Conservation (phyloP, 2,329 filamentous ascomycete genomes). For the Leptographium galeiforme region DNA sequence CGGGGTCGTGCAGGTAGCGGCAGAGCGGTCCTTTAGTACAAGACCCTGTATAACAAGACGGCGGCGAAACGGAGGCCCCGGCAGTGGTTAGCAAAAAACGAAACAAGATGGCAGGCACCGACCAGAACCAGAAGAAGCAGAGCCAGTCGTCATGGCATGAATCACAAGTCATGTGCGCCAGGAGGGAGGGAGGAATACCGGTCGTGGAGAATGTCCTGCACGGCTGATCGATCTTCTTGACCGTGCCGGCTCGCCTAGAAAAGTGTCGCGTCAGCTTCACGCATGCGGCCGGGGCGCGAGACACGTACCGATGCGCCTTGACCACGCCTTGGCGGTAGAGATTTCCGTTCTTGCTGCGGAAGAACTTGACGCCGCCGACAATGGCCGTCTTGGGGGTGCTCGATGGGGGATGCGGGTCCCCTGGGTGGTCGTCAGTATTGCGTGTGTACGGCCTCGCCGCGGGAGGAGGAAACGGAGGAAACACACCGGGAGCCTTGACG, state of each 20-base stretch:
- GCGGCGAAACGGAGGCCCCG: background rate
- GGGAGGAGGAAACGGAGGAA: constrained; percentile 10
- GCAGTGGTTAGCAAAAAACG: constrained; percentile 21
- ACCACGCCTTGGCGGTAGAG: constrained; percentile 66
- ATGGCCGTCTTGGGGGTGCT: constrained; percentile 61
- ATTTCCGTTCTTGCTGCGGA: constrained; percentile 79
- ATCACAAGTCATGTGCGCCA: background rate
- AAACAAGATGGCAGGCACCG: background rate
- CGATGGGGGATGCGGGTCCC: constrained; percentile 45
- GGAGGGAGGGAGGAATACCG: constrained; percentile 38
- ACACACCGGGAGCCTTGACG: constrained; percentile 56
- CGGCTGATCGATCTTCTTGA: constrained; percentile 57
- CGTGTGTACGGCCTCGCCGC: constrained; percentile 11
- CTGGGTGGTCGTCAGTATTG: constrained; percentile 25
- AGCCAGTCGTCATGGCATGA: no score
- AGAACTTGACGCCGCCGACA: constrained; percentile 68
- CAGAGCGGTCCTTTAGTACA: constrained; percentile 74
- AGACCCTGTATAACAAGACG: constrained; percentile 45
- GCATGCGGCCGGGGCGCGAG: constrained; percentile 7
- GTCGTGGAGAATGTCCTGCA: constrained; percentile 62
- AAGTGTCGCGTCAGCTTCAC: constrained; percentile 24
- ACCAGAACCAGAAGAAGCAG: background rate
- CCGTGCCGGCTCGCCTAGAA: constrained; percentile 33
- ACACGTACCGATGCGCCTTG: constrained; percentile 59
- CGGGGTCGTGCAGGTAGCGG: constrained; percentile 68